Percentiles rank a stretch among this genome's conserved stretches.
Evolutionary conservation across 345 rosid species (phyloP).

Genomic region (Carallia pectinifolia): DNA sequence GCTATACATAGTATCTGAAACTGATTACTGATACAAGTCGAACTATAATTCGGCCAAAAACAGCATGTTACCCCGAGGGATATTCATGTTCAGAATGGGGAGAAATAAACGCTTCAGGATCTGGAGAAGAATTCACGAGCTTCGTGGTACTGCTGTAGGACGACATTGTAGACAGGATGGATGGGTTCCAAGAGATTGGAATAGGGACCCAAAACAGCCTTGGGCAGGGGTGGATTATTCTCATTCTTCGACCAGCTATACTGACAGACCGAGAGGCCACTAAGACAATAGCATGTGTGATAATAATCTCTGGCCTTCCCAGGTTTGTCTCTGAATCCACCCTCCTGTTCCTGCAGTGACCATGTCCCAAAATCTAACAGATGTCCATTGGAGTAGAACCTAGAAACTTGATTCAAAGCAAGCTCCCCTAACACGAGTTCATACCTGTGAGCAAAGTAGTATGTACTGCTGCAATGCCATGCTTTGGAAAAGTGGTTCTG

Average conservation of each 20-base stretch:
- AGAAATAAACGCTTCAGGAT: neutral
- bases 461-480: constrained; percentile 79
- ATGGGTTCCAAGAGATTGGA: constrained; percentile 76
- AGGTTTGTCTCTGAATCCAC: constrained; percentile 92
- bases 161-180: constrained; percentile 74
- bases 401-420: too few species aligned
- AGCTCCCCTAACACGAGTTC: neutral
- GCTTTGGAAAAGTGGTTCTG: constrained; percentile 67
- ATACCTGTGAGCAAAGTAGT: constrained; percentile 81
- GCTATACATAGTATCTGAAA: neutral
- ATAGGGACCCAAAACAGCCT: constrained; percentile 61
- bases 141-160: constrained; percentile 56
- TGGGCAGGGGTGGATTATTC: constrained; percentile 54
- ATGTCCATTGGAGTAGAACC: too few species aligned
- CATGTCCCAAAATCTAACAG: neutral
- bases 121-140: constrained; percentile 60
- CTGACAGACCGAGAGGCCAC: constrained; percentile 81
- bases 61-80: neutral
- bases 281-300: constrained; percentile 94
- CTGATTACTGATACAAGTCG: neutral
- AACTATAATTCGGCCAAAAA: neutral
- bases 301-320: constrained; percentile 69
- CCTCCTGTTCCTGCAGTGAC: constrained; percentile 50
- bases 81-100: neutral
- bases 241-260: constrained; percentile 53